phyloP scores from a whole-genome alignment of 176 grass and related monocot genomes.

The Oryza glaberrima region DNA sequence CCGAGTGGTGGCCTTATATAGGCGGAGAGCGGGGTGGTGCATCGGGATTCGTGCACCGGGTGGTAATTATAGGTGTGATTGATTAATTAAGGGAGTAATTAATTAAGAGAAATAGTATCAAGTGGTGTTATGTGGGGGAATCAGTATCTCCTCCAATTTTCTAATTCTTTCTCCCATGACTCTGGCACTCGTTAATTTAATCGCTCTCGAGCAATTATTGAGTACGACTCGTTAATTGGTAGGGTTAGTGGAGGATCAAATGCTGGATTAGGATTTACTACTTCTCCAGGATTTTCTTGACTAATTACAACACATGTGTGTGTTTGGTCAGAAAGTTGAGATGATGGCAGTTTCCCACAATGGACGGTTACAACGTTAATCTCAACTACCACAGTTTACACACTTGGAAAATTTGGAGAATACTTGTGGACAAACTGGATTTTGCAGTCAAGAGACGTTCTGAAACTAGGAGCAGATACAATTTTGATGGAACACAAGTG shows the following conservation, averaged over 20 bases:
- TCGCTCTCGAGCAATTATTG: slow-evolving; percentile 14
- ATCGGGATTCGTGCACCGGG: slow-evolving; percentile 29
- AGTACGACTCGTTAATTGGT: background rate
- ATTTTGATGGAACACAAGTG: background rate
- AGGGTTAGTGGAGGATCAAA: slow-evolving; percentile 12
- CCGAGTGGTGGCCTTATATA: slow-evolving; percentile 20
- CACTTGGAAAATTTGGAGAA: too few species aligned
- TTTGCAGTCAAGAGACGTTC: too few species aligned
- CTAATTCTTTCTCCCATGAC: slow-evolving; percentile 31
- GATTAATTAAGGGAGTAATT: background rate
- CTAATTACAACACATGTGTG: background rate
- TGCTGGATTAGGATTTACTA: background rate
- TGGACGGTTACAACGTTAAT: background rate
- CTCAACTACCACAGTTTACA: background rate
- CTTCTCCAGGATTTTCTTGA: background rate
- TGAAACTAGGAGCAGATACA: background rate
- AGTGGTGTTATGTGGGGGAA: slow-evolving; percentile 38
- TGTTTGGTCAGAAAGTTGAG: background rate
- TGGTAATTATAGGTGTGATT: too few species aligned
- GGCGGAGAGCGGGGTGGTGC: background rate
- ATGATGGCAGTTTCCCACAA: background rate
- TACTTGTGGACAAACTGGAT: too few species aligned
- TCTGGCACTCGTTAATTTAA: slow-evolving; percentile 21
- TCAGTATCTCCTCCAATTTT: slow-evolving; percentile 14
- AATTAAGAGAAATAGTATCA: background rate